Evolutionary conservation across 106 monocot genomes (phyloP).

Genomic region (Acanthochlamys bracteata): DNA sequence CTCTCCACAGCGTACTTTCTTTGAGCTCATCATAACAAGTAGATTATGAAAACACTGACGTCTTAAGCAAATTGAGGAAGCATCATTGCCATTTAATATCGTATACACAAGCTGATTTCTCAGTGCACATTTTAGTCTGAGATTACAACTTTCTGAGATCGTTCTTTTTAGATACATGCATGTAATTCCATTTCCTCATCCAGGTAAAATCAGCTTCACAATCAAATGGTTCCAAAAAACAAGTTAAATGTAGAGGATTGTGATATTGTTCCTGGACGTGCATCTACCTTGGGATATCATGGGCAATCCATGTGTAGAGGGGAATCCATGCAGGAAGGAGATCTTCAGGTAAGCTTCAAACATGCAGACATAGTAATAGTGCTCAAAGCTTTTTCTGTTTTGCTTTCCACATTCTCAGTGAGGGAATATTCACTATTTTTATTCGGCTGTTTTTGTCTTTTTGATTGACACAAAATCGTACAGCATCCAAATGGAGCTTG

Average conservation of each 20-base stretch:
- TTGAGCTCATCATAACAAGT: too few species aligned
- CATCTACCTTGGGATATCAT: slow-evolving; percentile 24
- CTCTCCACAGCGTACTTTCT: too few species aligned
- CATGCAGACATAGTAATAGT: too few species aligned
- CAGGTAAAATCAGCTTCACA: slow-evolving; percentile 19
- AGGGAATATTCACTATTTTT: not conserved
- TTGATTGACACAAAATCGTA: not conserved
- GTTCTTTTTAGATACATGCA: not conserved
- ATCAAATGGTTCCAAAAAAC: slow-evolving; percentile 11
- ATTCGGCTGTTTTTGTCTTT: not conserved
- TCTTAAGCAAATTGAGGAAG: too few species aligned
- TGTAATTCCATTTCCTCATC: not conserved
- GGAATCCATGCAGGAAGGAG: slow-evolving; percentile 1
- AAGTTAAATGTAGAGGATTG: slow-evolving; percentile 14
- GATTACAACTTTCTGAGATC: too few species aligned
- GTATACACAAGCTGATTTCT: too few species aligned
- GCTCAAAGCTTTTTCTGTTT: not conserved
- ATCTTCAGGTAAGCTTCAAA: slow-evolving; percentile 3
- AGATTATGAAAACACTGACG: too few species aligned
- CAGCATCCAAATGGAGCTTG: not conserved
- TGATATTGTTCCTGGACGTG: slow-evolving; percentile 20
- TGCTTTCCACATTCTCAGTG: not conserved
- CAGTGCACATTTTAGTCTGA: not conserved
- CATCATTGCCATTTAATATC: too few species aligned
- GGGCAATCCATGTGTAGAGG: slow-evolving; percentile 15